Conservation (phyloP, 2,329 filamentous ascomycete genomes). For the Apiospora kogelbergensis region DNA sequence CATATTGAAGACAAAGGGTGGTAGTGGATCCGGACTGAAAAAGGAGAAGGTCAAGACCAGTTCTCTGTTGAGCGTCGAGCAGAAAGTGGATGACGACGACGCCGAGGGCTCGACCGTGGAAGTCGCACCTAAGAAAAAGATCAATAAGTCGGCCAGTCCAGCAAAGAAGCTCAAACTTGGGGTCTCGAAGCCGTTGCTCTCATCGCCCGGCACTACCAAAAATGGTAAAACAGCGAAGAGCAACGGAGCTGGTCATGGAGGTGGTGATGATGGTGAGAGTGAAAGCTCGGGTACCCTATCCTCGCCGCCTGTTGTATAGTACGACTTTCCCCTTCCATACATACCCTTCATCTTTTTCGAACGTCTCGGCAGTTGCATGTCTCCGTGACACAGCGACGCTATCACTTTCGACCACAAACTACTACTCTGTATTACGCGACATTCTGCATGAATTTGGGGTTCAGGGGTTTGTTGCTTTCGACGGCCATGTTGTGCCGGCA, state of each 20-base stretch:
- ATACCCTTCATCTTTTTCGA: not conserved
- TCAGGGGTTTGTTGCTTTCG: slow-evolving; percentile 11
- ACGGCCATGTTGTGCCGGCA: slow-evolving; percentile 1
- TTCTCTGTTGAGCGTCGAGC: slow-evolving; percentile 51
- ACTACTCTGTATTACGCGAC: slow-evolving; percentile 7
- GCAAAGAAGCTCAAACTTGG: slow-evolving; percentile 45
- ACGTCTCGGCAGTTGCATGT: not conserved
- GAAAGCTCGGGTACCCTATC: slow-evolving; percentile 59
- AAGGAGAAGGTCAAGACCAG: slow-evolving; percentile 56
- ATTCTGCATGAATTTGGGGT: slow-evolving; percentile 9
- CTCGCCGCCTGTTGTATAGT: slow-evolving; percentile 44
- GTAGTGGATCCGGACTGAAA: slow-evolving; percentile 36
- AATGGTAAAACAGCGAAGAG: slow-evolving; percentile 40
- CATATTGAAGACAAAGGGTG: slow-evolving; percentile 52
- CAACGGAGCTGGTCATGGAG: slow-evolving; percentile 16
- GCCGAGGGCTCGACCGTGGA: slow-evolving; percentile 39
- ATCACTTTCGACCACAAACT: not conserved
- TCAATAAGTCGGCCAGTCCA: slow-evolving; percentile 40
- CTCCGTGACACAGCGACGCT: not conserved
- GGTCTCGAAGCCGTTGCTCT: slow-evolving; percentile 46
- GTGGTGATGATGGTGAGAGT: slow-evolving; percentile 47
- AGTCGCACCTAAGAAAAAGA: slow-evolving; percentile 43
- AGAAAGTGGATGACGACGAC: slow-evolving; percentile 38
- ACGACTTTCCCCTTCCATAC: not conserved
- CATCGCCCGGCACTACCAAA: slow-evolving; percentile 49